Evolutionary conservation across 805 yeast genomes (phyloP), one percentile per base, ranked within the genome.

Genomic region (Cyberlindnera mycetangii): DNA sequence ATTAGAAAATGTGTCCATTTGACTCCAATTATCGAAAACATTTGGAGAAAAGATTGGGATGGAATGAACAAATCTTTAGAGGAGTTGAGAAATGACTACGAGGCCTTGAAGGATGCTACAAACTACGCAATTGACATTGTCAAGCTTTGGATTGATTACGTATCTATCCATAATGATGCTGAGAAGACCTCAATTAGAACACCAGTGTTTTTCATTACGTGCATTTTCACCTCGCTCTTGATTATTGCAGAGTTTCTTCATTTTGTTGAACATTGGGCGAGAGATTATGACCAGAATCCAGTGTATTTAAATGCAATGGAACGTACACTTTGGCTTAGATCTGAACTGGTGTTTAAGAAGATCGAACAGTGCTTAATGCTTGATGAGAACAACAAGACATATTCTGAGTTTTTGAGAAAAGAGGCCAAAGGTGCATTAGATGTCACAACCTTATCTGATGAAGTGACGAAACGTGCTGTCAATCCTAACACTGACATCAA

Each of bases 181-280:
- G 82, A 78, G 50, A 76, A 78, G 58, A 79, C 85, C 0, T 78
- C 87, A 1, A 72, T 83, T 25, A 69, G 89, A 51, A 83, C 92
- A 0, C 93, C 93, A 1, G 84, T 84, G 21, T 84, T 83, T 60
- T 82, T 85, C 55, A 74, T 84, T 24, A 80, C 89, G 1, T 81
- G 89, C 58, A 73, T 83, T 21, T 83, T 83, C 56, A 76, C 83
- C 1, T 69, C 89, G 2, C 67, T 81, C 11, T 64, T 84, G 42
- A 66, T 85, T 28, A 72, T 84, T 41, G 77, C 88, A 3, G 87
- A 82, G 54, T 83, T 76, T 54, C 62, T 85, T 51, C 70, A 73
- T 44, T 66, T 72, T 5, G 67, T 83, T 17, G 93, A 85, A 54
- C 65, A 61, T 34, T 72, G 77, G 74, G 75, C 79, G 3, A 62